Percentiles rank a stretch among this genome's conserved stretches.
Conservation (phyloP, 169 alveolate genomes). For the Plasmodium gallinaceum region DNA sequence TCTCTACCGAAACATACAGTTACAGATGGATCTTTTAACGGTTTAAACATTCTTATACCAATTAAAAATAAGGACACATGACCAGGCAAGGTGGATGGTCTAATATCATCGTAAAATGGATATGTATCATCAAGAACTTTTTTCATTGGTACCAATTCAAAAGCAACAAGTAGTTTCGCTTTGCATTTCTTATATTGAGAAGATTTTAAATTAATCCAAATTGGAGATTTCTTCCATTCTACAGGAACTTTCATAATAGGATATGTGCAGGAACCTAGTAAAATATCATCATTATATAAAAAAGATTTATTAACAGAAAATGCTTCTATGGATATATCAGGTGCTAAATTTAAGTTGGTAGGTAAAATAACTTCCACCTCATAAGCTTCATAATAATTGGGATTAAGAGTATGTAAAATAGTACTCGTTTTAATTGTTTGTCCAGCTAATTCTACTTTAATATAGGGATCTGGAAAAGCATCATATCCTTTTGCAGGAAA, state of each 20-base stretch:
- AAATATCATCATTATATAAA: conserved; percentile 76
- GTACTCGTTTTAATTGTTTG: conserved; percentile 85
- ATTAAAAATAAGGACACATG: conserved; percentile 87
- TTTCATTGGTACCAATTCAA: conserved; percentile 89
- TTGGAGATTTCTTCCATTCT: conserved; percentile 92
- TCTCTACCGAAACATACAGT: conserved; percentile 89
- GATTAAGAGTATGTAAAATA: conserved; percentile 87
- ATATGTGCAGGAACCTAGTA: conserved; percentile 82
- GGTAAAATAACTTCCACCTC: conserved; percentile 91
- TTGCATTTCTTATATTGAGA: conserved; percentile 86
- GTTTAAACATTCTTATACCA: conserved; percentile 89
- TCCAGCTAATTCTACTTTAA: conserved; percentile 89
- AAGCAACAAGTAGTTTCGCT: conserved; percentile 89
- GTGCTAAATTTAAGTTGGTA: conserved; percentile 88
- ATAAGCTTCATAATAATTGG: conserved; percentile 91
- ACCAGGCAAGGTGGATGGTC: conserved; percentile 88
- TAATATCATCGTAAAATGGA: conserved; percentile 91
- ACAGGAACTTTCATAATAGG: conserved; percentile 89
- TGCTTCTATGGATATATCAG: conserved; percentile 89
- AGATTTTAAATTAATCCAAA: conserved; percentile 89
- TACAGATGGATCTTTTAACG: conserved; percentile 88
- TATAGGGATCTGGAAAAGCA: conserved; percentile 83
- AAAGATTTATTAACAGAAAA: conserved; percentile 81
- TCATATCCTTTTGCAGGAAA: conserved; percentile 88
- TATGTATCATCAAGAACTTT: conserved; percentile 80